Evolutionary conservation across 768 basidiomycete species (phyloP), one percentile per base, ranked within the genome.

Genomic region (Cantharellus cinnabarinus): DNA sequence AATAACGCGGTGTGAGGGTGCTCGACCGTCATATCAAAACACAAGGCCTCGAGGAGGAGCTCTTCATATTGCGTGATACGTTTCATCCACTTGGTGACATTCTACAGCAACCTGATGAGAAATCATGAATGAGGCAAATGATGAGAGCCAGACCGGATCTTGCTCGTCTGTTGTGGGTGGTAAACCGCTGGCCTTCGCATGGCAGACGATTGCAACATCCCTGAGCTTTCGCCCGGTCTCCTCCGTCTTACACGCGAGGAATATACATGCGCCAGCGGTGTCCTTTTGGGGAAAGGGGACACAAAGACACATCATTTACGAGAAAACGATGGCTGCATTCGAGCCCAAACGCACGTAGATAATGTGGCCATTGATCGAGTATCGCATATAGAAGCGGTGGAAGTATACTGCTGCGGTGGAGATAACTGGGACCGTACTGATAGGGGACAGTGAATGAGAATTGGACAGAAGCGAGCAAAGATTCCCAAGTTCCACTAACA

Each of bases 321-420:
- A 40, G 15, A 38, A 38, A 14, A 15, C 56, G 56, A 39, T 40
- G 52, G 10, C 14, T 57, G 35, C 4, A 37, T 37, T 57, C 40
- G 34, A 4, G 41, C 15, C 34, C 37, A 3, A 4, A 37, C 38
- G n/a, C 15, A 60, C 59, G 53, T 41, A 37, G 29, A 34, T 44
- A 39, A 35, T 42, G 59, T 44, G 42, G 4, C 84, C 87, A 74
- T 85, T 83, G 48, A 87, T 79, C 37, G 86, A 79, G 67, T 78
- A 82, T 61, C 88, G 77, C 87, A 90, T 88, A 69, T 85, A 90
- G 69, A 90, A 90, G 7, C 89, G 77, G 69, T 90, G 89, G 64
- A 89, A 88, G 84, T 88, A 90, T 3, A 83, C 85, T 35, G 87
- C 86, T 35, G 89, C 86, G 35, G 89, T 87, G 65, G 83, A 83